Percentiles rank a stretch among this genome's conserved stretches.
Evolutionary conservation across 495 filamentous ascomycete species (phyloP).

Genomic region (Penicillium pulvis): DNA sequence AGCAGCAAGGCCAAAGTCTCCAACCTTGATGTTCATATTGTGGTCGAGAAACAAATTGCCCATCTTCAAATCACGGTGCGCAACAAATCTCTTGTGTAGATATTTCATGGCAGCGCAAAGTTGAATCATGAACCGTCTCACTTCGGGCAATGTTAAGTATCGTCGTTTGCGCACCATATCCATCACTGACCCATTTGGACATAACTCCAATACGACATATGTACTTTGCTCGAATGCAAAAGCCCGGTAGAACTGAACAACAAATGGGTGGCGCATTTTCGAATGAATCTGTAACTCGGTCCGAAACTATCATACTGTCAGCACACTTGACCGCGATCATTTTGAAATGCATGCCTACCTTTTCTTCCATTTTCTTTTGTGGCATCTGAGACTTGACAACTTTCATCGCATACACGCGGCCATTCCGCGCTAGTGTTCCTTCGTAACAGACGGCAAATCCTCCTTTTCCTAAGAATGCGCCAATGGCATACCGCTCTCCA

Average conservation of each 20-base stretch:
- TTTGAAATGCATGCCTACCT: conserved; percentile 55
- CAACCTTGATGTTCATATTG: conserved; percentile 96
- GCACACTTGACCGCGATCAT: conserved; percentile 7
- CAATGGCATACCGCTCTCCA: conserved; percentile 78
- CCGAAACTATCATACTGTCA: conserved; percentile 72
- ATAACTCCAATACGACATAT: conserved; percentile 92
- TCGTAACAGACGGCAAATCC: conserved; percentile 93
- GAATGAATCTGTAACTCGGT: conserved; percentile 98
- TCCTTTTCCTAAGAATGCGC: conserved; percentile 85
- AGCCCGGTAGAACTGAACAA: conserved; percentile 91
- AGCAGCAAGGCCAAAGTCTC: conserved; percentile 96
- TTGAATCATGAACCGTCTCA: conserved; percentile 88
- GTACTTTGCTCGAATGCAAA: conserved; percentile 88
- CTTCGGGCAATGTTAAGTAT: conserved; percentile 85
- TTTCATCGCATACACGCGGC: conserved; percentile 78
- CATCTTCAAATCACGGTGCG: conserved; percentile 96
- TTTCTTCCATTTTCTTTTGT: conserved; percentile 80
- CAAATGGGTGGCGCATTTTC: conserved; percentile 91
- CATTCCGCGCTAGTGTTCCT: conserved; percentile 65
- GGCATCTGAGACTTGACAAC: conserved; percentile 89
- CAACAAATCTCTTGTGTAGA: conserved; percentile 90
- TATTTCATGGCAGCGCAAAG: conserved; percentile 96
- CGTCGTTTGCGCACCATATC: conserved; percentile 93
- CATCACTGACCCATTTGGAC: conserved; percentile 95
- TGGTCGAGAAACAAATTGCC: conserved; percentile 96